Evolutionary conservation across 805 yeast genomes (phyloP), one percentile per base, ranked within the genome.

Genomic region (Lachancea sp.): DNA sequence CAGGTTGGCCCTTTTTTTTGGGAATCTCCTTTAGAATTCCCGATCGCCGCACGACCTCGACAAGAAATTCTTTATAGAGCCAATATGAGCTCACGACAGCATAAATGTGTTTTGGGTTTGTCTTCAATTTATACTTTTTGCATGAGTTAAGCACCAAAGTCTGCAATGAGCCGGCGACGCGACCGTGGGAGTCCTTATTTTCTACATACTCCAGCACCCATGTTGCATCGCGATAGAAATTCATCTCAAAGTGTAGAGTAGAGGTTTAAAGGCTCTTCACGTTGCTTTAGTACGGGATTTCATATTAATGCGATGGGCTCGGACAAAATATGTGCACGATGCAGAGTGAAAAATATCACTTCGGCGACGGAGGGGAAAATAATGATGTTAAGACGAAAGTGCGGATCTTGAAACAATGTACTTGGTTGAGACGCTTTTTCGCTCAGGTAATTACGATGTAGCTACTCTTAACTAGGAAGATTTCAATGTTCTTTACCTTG

Each of bases 21-120:
- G 64, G 63, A 13, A 58, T 48, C 8, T 60, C 67, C 26, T 72
- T 67, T 48, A 83, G 65, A n/a, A 92, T 63, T 50, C 78, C 77
- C 5, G 95, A 71, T 43, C 78, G 78, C 48, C 72, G 72, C 60
- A 90, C 73, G 30, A 90, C 71, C 25, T 70, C 70, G 35, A 67
- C 64, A 28, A 92, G 69, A 49, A 75, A 78, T 11, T 77, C 79
- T 51, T 77, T 78, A 60, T 80, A 85, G 55, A 75, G 79, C 54
- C 87, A 64, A 1, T 96, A 77, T 3, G 95, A 83, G 23, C 78
- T 70, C 18, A 88, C 87, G 20, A 90, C 65, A 0, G 97, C 98
- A 67, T 71, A 87, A 1, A 89, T 65, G 56, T 90, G 96, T 53
- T 83, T 85, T 1, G 97, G 95, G 44, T 87, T 77, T 0, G 79